phyloP scores from a whole-genome alignment of 2,329 filamentous ascomycete genomes.

The Arthrobotrys conoides region DNA sequence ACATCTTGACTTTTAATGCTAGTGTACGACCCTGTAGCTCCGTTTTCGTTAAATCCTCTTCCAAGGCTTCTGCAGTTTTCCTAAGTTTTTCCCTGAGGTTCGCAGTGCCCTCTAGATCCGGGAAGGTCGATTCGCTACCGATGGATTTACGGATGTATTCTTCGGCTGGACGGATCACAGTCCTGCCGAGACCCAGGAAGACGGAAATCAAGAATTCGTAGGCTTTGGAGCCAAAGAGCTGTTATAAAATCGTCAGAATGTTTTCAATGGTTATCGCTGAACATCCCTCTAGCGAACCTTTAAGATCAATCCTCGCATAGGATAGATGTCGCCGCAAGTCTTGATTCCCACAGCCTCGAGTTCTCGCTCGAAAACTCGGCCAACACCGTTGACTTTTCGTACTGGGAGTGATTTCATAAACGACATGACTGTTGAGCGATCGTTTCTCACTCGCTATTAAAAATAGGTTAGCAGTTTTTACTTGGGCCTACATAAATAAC shows the following conservation, averaged over 20 bases:
- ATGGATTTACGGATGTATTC: slow-evolving; percentile 94
- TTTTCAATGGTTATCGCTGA: background rate
- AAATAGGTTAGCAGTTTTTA: background rate
- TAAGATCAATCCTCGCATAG: slow-evolving; percentile 78
- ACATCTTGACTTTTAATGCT: slow-evolving; percentile 91
- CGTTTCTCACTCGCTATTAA: slow-evolving; percentile 69
- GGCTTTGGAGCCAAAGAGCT: slow-evolving; percentile 91
- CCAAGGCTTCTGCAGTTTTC: slow-evolving; percentile 85
- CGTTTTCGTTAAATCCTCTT: slow-evolving; percentile 84
- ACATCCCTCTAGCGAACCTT: slow-evolving; percentile 27
- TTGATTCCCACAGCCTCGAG: slow-evolving; percentile 88
- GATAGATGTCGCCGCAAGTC: slow-evolving; percentile 89
- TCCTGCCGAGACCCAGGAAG: slow-evolving; percentile 88
- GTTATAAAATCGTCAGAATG: slow-evolving; percentile 64
- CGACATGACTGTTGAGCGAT: slow-evolving; percentile 74
- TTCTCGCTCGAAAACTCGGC: slow-evolving; percentile 91
- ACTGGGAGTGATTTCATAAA: slow-evolving; percentile 89
- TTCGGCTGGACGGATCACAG: slow-evolving; percentile 85
- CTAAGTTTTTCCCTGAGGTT: slow-evolving; percentile 82
- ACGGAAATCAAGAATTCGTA: slow-evolving; percentile 87
- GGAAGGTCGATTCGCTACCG: slow-evolving; percentile 92
- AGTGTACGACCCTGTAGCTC: slow-evolving; percentile 91
- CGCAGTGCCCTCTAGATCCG: slow-evolving; percentile 78
- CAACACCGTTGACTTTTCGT: slow-evolving; percentile 94
- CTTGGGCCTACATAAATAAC: background rate